Evolutionary conservation across 2,329 filamentous ascomycete genomes (phyloP).

Genomic region (Fusarium sp.): DNA sequence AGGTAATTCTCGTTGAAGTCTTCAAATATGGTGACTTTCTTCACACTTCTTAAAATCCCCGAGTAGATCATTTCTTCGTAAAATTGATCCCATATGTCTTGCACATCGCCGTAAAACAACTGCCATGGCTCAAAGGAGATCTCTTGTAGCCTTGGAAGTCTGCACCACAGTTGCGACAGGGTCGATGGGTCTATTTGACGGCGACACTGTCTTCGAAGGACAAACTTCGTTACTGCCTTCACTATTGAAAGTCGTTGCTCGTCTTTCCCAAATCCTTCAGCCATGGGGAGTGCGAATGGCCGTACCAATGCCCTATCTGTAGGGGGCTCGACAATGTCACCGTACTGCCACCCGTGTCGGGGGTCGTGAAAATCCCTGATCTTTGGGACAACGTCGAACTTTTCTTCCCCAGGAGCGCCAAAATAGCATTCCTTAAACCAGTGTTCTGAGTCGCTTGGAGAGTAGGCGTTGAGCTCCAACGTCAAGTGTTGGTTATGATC

Average conservation of each 20-base stretch:
- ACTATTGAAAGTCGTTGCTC: constrained; percentile 2
- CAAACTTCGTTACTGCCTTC: constrained; percentile 14
- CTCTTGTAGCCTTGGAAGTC: constrained; percentile 10
- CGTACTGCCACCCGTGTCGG: constrained; percentile 8
- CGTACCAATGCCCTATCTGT: constrained; percentile 2
- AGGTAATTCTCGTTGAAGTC: constrained; percentile 32
- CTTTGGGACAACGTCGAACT: neutral
- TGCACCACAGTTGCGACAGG: constrained; percentile 6
- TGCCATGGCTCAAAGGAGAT: constrained; percentile 28
- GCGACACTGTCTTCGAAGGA: constrained; percentile 24
- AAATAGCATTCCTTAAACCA: constrained; percentile 31
- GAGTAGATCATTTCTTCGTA: neutral
- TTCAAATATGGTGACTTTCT: constrained; percentile 24
- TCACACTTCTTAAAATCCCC: constrained; percentile 36
- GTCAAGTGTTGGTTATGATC: neutral
- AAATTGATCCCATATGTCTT: neutral
- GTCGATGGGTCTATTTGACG: constrained; percentile 7
- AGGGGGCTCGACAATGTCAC: neutral
- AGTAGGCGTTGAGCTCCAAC: constrained; percentile 21
- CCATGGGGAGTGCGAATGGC: neutral
- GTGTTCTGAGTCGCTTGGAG: constrained; percentile 26
- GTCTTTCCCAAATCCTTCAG: neutral
- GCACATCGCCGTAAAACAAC: neutral
- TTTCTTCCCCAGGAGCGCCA: constrained; percentile 7
- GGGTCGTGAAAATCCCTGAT: constrained; percentile 9